phyloP scores from a whole-genome alignment of 306 rosid genomes.

The Quercus alba region DNA sequence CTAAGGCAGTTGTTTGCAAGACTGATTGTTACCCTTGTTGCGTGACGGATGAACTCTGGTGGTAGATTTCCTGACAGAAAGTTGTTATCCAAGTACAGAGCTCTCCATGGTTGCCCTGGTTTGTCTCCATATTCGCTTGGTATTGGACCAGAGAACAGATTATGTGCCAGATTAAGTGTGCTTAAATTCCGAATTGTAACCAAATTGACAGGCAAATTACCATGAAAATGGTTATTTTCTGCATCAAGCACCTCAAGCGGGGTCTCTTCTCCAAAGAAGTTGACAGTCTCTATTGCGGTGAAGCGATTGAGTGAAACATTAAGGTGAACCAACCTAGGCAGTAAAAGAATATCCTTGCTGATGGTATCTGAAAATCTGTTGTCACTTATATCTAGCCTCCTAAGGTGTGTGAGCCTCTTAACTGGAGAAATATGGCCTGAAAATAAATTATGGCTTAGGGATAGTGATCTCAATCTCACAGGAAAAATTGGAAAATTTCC shows the following conservation, averaged over 20 bases:
- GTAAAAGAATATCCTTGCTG: slow-evolving; percentile 20
- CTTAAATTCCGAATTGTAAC: slow-evolving; percentile 27
- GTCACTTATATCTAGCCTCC: slow-evolving; percentile 35
- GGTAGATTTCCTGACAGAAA: slow-evolving; percentile 40
- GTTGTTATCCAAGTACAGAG: slow-evolving; percentile 36
- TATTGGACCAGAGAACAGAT: slow-evolving; percentile 33
- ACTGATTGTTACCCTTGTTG: slow-evolving; percentile 18
- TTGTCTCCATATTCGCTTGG: slow-evolving; percentile 37
- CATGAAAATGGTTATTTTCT: slow-evolving; percentile 30
- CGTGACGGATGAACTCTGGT: slow-evolving; percentile 10
- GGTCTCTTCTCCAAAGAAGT: slow-evolving; percentile 5
- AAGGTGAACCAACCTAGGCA: slow-evolving; percentile 19
- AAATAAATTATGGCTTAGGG: slow-evolving; percentile 26
- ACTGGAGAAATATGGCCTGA: slow-evolving; percentile 29
- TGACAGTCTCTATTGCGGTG: slow-evolving; percentile 15
- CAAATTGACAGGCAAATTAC: slow-evolving; percentile 44
- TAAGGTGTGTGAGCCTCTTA: slow-evolving; percentile 12
- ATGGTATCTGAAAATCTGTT: slow-evolving; percentile 38
- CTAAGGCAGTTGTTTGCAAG: slow-evolving; percentile 49
- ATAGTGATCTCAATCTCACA: slow-evolving; percentile 23
- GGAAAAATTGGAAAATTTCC: slow-evolving; percentile 39
- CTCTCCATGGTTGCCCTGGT: slow-evolving; percentile 28
- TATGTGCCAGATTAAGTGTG: slow-evolving; percentile 30
- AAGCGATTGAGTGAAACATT: slow-evolving; percentile 43
- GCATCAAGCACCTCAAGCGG: slow-evolving; percentile 40